Evolutionary conservation across 345 rosid genomes (phyloP).

Genomic region (Gossypium mustelinum): DNA sequence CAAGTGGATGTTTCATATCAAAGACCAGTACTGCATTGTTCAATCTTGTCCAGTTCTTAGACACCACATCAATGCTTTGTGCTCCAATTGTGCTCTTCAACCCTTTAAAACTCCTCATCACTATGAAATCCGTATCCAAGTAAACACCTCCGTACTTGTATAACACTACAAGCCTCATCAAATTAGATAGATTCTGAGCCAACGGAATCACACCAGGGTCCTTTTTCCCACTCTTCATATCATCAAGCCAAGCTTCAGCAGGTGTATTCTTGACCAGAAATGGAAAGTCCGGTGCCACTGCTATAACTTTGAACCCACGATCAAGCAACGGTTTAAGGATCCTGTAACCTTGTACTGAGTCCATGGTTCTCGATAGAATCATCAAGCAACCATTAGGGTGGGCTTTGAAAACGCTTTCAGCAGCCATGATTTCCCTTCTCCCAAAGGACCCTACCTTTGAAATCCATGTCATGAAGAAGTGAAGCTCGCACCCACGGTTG

Average conservation of each 20-base stretch:
- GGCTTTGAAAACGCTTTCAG: conserved; percentile 59
- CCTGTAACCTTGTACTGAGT: conserved; percentile 45
- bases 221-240: conserved; percentile 49
- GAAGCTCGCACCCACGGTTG: conserved; percentile 40
- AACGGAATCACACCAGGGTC: conserved; percentile 81
- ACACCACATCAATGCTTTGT: conserved; percentile 44
- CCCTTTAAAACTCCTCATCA: conserved; percentile 45
- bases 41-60: conserved; percentile 64
- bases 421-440: conserved; percentile 45
- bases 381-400: conserved; percentile 65
- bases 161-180: conserved; percentile 55
- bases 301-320: conserved; percentile 40
- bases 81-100: conserved; percentile 73
- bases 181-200: conserved; percentile 69
- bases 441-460: conserved; percentile 49
- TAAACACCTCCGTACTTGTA: conserved; percentile 81
- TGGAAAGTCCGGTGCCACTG: conserved; percentile 60
- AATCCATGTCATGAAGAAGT: conserved; percentile 86
- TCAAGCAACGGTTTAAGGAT: conserved; percentile 53
- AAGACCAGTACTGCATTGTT: conserved; percentile 75
- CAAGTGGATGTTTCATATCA: conserved; percentile 59
- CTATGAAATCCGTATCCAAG: conserved; percentile 71
- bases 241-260: conserved; percentile 59
- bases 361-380: conserved; percentile 63
- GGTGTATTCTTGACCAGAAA: conserved; percentile 60